phyloP scores from a whole-genome alignment of 305 asterid species.

The Rubia tinctorum region DNA sequence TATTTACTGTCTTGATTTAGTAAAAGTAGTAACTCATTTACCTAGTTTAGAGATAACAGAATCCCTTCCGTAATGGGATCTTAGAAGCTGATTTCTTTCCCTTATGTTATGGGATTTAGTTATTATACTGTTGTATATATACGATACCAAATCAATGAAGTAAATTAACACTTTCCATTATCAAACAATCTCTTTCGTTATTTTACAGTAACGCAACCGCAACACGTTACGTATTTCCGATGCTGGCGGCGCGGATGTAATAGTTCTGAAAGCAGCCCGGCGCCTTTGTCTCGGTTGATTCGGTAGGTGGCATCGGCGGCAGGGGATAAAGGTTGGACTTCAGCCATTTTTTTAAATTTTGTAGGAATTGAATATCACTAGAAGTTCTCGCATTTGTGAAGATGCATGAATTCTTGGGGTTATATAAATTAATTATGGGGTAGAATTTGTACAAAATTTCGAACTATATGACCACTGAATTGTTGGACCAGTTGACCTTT shows the following conservation, averaged over 20 bases:
- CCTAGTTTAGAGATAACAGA: too few species aligned
- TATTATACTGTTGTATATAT: too few species aligned
- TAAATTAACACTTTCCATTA: too few species aligned
- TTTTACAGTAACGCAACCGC: conserved; percentile 52
- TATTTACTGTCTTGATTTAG: too few species aligned
- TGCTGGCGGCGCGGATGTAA: conserved; percentile 20
- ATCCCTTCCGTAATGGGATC: too few species aligned
- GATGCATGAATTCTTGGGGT: not conserved
- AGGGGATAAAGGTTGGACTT: conserved; percentile 30
- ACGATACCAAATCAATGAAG: too few species aligned
- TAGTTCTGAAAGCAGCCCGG: conserved; percentile 17
- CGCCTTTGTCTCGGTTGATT: conserved; percentile 16
- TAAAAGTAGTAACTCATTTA: too few species aligned
- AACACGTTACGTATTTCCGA: conserved; percentile 31
- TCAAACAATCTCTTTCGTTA: too few species aligned
- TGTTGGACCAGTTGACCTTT: conserved; percentile 1
- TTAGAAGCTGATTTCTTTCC: too few species aligned
- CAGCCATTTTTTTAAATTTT: conserved; percentile 26
- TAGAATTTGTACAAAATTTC: not conserved
- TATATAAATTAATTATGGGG: not conserved
- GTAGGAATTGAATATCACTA: not conserved
- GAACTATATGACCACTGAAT: not conserved
- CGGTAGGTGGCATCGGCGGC: conserved; percentile 6
- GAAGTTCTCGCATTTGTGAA: not conserved
- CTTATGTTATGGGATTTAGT: too few species aligned